These are phyloP conservation scores for Citeromyces matritensis DNA, from an alignment of 805 yeast genomes.

Conservation along the genomic window DNA sequence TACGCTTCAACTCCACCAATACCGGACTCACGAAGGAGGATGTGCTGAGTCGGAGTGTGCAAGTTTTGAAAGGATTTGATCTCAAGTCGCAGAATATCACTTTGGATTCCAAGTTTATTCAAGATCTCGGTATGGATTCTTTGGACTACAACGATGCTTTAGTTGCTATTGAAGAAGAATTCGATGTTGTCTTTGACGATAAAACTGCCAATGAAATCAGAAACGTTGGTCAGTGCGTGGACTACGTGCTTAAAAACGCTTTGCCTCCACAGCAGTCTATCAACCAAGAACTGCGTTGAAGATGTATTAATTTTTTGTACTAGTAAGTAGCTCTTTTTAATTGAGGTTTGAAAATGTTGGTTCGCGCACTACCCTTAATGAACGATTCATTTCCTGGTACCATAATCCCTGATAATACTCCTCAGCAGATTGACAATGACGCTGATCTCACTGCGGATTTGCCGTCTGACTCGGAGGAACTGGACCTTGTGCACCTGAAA, in stretches of 20 bases:
- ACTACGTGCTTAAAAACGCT: slow-evolving; percentile 26
- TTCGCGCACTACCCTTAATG: not conserved
- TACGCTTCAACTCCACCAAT: slow-evolving; percentile 5
- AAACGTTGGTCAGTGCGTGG: slow-evolving; percentile 45
- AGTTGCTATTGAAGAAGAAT: slow-evolving; percentile 80
- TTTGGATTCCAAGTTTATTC: slow-evolving; percentile 32
- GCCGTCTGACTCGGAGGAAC: slow-evolving; percentile 38
- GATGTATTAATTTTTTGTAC: too few species aligned
- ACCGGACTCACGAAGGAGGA: slow-evolving; percentile 61
- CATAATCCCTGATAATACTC: slow-evolving; percentile 20
- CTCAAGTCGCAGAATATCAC: slow-evolving; percentile 9
- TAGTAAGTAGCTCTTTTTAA: slow-evolving; percentile 2
- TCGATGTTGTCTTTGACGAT: slow-evolving; percentile 9
- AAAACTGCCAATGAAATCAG: slow-evolving; percentile 41
- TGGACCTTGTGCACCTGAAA: slow-evolving; percentile 61
- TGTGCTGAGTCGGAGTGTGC: slow-evolving; percentile 68
- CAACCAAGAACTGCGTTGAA: slow-evolving; percentile 19
- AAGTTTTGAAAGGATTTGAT: slow-evolving; percentile 54
- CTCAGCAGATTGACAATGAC: slow-evolving; percentile 54
- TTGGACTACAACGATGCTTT: slow-evolving; percentile 91
- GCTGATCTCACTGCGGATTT: slow-evolving; percentile 42
- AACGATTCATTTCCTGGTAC: not conserved
- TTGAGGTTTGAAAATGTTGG: slow-evolving; percentile 2
- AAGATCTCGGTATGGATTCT: slow-evolving; percentile 82
- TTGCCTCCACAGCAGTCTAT: slow-evolving; percentile 17